Conservation (phyloP, 1,284 basidiomycete species). For the Pseudozyma sp. region DNA sequence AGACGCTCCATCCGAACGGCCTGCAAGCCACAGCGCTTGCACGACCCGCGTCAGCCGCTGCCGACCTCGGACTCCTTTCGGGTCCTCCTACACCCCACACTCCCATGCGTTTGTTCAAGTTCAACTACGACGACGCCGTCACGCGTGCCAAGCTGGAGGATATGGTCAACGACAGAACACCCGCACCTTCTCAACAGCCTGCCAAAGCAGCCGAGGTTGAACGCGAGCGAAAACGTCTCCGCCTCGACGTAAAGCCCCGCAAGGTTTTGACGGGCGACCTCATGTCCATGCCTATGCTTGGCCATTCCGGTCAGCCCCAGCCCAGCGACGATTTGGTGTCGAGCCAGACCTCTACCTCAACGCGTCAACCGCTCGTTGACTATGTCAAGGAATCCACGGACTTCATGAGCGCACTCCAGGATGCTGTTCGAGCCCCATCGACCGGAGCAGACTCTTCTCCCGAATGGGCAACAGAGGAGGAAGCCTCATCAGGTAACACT, state of each 20-base stretch:
- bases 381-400: conserved; percentile 42
- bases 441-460: conserved; percentile 15
- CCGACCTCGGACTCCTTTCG: conserved; percentile 29
- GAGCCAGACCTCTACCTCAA: neutral
- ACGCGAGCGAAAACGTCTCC: conserved; percentile 54
- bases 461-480: conserved; percentile 48
- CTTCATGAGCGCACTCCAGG: conserved; percentile 44
- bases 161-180: conserved; percentile 52
- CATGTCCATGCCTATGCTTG: conserved; percentile 39
- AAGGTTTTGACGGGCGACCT: conserved; percentile 44
- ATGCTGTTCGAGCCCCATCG: conserved; percentile 23
- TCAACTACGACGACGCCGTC: conserved; percentile 51
- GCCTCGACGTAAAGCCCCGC: conserved; percentile 44
- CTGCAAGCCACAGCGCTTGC: conserved; percentile 24
- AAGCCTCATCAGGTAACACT: conserved; percentile 21
- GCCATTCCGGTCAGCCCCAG: conserved; percentile 5
- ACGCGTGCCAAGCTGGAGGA: conserved; percentile 53
- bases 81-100: conserved; percentile 51
- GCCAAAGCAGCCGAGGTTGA: conserved; percentile 27
- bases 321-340: neutral
- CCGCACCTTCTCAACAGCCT: conserved; percentile 18
- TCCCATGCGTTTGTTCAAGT: conserved; percentile 58
- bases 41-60: conserved; percentile 46
- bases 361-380: conserved; percentile 30
- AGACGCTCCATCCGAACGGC: conserved; percentile 22